These are phyloP conservation scores for Potentilla sterilis DNA, from an alignment of 306 rosid genomes.

Conservation along the genomic window DNA sequence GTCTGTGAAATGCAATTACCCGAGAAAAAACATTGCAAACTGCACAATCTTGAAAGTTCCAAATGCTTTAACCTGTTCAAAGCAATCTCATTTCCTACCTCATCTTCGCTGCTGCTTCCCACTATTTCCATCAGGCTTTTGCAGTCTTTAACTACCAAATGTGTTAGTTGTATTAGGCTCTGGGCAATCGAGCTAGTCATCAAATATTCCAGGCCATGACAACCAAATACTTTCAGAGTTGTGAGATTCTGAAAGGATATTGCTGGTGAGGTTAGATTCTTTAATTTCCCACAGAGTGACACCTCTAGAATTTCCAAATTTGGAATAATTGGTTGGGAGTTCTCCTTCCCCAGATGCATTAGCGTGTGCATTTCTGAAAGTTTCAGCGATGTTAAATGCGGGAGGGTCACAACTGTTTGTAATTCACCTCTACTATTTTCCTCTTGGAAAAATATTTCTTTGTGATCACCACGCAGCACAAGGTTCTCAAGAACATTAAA, in stretches of 20 bases:
- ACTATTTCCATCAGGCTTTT: not conserved
- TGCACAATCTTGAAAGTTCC: not conserved
- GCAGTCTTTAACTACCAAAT: not conserved
- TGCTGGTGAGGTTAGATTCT: not conserved
- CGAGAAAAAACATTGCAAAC: not conserved
- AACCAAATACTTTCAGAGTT: not conserved
- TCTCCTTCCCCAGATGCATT: not conserved
- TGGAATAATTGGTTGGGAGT: not conserved
- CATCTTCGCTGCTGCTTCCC: not conserved
- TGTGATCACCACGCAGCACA: too few relatives aligned
- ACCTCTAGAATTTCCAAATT: not conserved
- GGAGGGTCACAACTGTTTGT: not conserved
- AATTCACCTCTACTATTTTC: too few relatives aligned
- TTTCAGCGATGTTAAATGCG: not conserved
- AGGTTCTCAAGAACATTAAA: too few relatives aligned
- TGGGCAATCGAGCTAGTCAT: not conserved
- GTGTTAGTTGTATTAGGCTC: not conserved
- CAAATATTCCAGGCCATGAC: not conserved
- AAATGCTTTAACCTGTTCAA: too few relatives aligned
- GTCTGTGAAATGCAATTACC: not conserved
- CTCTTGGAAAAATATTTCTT: too few relatives aligned
- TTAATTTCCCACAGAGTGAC: not conserved
- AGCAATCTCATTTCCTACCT: too few relatives aligned
- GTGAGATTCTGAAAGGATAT: not conserved
- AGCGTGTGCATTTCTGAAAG: fast-evolving